Evolutionary conservation across 1,139 yeast genomes (phyloP).

Genomic region (Kodamaea plutei): DNA sequence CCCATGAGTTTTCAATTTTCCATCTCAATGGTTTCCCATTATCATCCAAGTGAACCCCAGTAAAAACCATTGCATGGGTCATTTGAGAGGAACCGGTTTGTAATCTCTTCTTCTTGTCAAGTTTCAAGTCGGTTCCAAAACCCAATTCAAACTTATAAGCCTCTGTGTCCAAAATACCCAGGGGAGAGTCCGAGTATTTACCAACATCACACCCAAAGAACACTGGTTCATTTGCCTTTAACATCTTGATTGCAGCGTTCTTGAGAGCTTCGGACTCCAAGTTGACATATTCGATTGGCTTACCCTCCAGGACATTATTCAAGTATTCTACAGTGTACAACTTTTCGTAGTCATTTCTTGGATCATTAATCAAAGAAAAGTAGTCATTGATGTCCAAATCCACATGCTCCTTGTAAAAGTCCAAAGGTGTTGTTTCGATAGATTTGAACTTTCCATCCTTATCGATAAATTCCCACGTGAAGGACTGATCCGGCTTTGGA

Average conservation of each 20-base stretch:
- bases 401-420: conserved; percentile 55
- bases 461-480: conserved; percentile 71
- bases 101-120: conserved; percentile 52
- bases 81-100: conserved; percentile 55
- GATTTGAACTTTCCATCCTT: conserved; percentile 61
- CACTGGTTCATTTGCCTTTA: conserved; percentile 69
- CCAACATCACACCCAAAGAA: conserved; percentile 87
- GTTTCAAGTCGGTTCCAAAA: conserved; percentile 48
- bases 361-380: conserved; percentile 74
- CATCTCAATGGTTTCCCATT: conserved; percentile 59
- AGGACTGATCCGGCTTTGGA: conserved; percentile 63
- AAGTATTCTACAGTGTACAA: conserved; percentile 68
- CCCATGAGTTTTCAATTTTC: conserved; percentile 89
- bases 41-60: conserved; percentile 59
- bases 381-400: conserved; percentile 49
- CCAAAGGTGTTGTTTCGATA: conserved; percentile 55
- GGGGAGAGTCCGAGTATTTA: conserved; percentile 52
- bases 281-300: conserved; percentile 66
- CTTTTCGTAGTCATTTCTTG: conserved; percentile 63
- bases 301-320: conserved; percentile 67
- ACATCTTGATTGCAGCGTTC: conserved; percentile 57
- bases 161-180: conserved; percentile 68
- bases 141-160: conserved; percentile 68
- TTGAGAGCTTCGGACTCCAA: conserved; percentile 57
- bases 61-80: conserved; percentile 87